These are phyloP conservation scores for Talaromyces proteolyticus DNA, from an alignment of 495 filamentous ascomycete species.

Conservation along the genomic window DNA sequence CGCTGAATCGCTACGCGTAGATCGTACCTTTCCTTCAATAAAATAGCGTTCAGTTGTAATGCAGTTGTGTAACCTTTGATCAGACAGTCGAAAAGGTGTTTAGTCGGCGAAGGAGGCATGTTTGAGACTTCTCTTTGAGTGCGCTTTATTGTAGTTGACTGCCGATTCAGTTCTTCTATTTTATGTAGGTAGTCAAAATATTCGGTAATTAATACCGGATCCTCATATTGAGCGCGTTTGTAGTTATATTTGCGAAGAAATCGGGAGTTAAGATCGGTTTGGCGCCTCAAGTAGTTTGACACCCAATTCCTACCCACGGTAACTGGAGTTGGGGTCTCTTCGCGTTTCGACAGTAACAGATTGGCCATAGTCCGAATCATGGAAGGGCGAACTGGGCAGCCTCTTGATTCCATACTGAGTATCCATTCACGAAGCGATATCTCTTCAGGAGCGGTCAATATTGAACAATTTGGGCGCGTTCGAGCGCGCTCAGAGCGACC, in stretches of 20 bases:
- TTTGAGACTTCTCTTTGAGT: background rate
- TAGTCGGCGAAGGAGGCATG: background rate
- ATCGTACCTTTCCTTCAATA: background rate
- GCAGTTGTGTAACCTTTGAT: background rate
- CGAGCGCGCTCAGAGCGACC: background rate
- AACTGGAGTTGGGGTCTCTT: background rate
- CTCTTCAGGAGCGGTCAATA: slow-evolving; percentile 21
- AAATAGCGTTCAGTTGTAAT: background rate
- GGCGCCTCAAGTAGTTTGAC: slow-evolving; percentile 21
- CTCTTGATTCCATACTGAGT: slow-evolving; percentile 21
- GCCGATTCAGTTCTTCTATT: background rate
- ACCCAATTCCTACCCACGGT: slow-evolving; percentile 22
- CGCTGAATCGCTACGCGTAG: background rate
- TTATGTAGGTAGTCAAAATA: slow-evolving; percentile 23
- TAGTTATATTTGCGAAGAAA: slow-evolving; percentile 22
- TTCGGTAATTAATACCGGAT: slow-evolving; percentile 20
- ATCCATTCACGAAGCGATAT: slow-evolving; percentile 19
- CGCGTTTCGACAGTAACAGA: slow-evolving; percentile 16
- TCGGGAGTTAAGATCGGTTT: slow-evolving; percentile 20
- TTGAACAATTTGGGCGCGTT: slow-evolving; percentile 5
- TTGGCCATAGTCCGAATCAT: slow-evolving; percentile 31
- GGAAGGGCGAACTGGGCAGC: slow-evolving; percentile 16
- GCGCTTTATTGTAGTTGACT: background rate
- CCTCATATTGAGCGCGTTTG: slow-evolving; percentile 27
- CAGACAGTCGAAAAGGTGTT: background rate